A percentile compares a stretch with the other conserved stretches of the same genome.
phyloP scores from a whole-genome alignment of 352 stramenopile species.

The Phytophthora pini region DNA sequence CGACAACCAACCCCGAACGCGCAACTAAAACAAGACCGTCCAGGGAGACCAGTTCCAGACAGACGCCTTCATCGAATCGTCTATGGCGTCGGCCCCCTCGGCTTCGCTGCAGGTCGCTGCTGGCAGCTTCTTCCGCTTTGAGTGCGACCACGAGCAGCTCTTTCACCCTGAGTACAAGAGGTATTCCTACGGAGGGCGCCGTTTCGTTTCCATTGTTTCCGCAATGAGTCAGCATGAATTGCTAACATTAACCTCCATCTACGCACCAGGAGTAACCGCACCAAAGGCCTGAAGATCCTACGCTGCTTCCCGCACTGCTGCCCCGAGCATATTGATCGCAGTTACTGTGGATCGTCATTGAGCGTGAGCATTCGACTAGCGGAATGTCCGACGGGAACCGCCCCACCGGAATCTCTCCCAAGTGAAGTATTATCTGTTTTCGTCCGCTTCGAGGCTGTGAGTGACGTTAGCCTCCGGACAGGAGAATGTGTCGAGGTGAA shows the following conservation, averaged over 20 bases:
- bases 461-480: constrained; percentile 40
- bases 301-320: constrained; percentile 80
- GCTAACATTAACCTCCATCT: neutral
- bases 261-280: constrained; percentile 62
- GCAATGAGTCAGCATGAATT: too few relatives aligned
- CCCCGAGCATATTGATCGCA: constrained; percentile 71
- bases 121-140: constrained; percentile 58
- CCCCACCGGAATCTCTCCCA: constrained; percentile 13
- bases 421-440: constrained; percentile 37
- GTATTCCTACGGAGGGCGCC: constrained; percentile 24
- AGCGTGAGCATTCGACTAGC: constrained; percentile 49
- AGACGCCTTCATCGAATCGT: neutral
- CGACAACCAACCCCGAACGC: neutral
- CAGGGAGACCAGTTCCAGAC: neutral
- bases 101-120: constrained; percentile 37
- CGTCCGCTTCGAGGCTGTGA: constrained; percentile 47
- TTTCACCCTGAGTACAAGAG: constrained; percentile 78
- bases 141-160: constrained; percentile 71
- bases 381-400: constrained; percentile 6
- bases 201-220: too few relatives aligned
- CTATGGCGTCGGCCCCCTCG: constrained; percentile 8
- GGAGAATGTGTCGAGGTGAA: constrained; percentile 58
- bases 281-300: constrained; percentile 77
- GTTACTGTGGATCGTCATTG: constrained; percentile 72
- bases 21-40: neutral